Evolutionary conservation across 495 filamentous ascomycete genomes (phyloP).

Genomic region (Penicillium steckii): DNA sequence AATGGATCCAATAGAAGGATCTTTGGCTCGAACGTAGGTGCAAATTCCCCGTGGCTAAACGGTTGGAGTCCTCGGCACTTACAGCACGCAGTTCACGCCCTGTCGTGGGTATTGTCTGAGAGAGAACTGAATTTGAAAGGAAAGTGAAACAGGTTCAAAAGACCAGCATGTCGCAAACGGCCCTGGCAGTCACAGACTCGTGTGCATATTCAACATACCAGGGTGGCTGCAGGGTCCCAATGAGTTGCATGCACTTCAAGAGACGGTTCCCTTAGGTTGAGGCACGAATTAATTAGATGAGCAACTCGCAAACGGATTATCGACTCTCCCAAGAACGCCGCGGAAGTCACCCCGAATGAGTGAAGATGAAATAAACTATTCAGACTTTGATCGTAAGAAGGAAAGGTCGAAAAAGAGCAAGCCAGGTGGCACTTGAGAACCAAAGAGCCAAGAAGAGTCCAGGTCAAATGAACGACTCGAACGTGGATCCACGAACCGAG

Average conservation of each 20-base stretch:
- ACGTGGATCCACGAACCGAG: not conserved
- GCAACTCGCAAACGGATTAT: slow-evolving; percentile 11
- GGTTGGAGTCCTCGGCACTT: slow-evolving; percentile 8
- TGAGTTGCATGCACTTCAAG: slow-evolving; percentile 23
- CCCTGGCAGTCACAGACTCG: slow-evolving; percentile 23
- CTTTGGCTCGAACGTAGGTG: not conserved
- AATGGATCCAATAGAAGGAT: not conserved
- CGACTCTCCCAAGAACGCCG: slow-evolving; percentile 12
- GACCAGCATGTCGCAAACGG: slow-evolving; percentile 33
- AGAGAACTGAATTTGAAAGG: slow-evolving; percentile 16
- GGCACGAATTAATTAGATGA: slow-evolving; percentile 4
- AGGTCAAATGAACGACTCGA: not conserved
- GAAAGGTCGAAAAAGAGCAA: not conserved
- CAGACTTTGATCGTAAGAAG: not conserved
- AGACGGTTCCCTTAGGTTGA: not conserved
- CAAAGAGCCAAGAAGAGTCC: not conserved
- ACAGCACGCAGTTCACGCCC: slow-evolving; percentile 5
- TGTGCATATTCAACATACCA: slow-evolving; percentile 33
- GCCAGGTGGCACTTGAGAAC: not conserved
- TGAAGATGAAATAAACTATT: not conserved
- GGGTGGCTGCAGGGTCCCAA: slow-evolving; percentile 34
- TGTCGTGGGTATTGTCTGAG: slow-evolving; percentile 14
- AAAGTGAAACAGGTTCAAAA: slow-evolving; percentile 23
- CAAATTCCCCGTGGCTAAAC: slow-evolving; percentile 1
- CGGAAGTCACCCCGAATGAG: slow-evolving; percentile 16